phyloP scores from a whole-genome alignment of 2,329 filamentous ascomycete genomes.

The Diaporthe helianthi region DNA sequence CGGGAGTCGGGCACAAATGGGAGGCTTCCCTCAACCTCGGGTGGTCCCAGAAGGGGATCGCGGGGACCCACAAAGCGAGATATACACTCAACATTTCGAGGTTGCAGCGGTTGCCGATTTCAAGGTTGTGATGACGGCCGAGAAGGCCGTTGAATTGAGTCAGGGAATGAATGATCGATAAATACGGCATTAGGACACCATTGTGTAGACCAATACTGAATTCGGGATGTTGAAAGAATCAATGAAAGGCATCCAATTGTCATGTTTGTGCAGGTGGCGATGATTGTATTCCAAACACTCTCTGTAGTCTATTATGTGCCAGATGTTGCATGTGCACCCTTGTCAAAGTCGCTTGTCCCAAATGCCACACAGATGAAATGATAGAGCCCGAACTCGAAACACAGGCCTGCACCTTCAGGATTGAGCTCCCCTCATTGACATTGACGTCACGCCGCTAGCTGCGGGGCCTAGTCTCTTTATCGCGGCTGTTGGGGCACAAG shows the following conservation, averaged over 20 bases:
- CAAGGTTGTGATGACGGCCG: neutral
- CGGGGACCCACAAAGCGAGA: neutral
- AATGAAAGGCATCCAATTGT: conserved; percentile 7
- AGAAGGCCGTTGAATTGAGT: conserved; percentile 13
- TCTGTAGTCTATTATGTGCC: too few species aligned
- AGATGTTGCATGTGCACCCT: neutral
- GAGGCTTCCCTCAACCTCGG: neutral
- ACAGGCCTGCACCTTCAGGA: neutral
- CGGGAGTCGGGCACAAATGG: neutral
- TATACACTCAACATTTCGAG: neutral
- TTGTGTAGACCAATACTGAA: conserved; percentile 8
- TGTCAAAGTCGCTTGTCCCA: too few species aligned
- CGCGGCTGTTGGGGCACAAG: neutral
- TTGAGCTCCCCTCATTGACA: neutral
- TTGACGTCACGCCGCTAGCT: conserved; percentile 1
- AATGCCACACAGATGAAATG: neutral
- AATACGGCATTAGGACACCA: neutral
- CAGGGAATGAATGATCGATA: neutral
- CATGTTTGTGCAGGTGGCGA: neutral
- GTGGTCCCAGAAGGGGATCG: neutral
- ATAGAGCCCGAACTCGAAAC: conserved; percentile 9
- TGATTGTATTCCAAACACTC: neutral
- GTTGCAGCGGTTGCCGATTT: neutral
- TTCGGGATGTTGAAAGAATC: conserved; percentile 11
- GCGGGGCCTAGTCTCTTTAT: neutral